A percentile compares a stretch with the other conserved stretches of the same genome.
Evolutionary conservation across 2,329 filamentous ascomycete species (phyloP).

Genomic region (Phialocephala sp.): DNA sequence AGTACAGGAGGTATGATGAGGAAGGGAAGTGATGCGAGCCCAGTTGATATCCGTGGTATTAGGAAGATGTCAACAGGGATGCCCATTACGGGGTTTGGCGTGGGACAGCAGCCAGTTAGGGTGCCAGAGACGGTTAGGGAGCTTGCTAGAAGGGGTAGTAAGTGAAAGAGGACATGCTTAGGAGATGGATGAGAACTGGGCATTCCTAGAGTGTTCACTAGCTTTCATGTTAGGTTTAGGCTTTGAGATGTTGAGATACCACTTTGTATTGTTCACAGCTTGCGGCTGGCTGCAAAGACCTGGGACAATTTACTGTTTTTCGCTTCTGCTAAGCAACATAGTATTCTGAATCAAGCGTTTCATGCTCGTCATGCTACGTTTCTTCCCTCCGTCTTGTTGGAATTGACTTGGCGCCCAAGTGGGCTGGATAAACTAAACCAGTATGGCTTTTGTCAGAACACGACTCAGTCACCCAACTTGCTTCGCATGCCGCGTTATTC

Average conservation of each 20-base stretch:
- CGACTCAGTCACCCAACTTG: too few species aligned
- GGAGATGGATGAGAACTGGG: background rate
- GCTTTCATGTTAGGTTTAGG: background rate
- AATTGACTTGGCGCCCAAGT: too few species aligned
- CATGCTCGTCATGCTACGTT: too few species aligned
- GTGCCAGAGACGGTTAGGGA: background rate
- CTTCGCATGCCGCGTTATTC: too few species aligned
- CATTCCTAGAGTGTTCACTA: background rate
- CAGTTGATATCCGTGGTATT: background rate
- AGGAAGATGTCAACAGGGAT: background rate
- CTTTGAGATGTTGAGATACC: background rate
- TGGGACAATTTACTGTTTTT: too few species aligned
- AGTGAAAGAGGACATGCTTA: background rate
- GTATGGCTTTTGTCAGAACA: too few species aligned
- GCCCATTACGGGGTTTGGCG: background rate
- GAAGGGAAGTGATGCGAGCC: background rate
- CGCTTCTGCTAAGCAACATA: too few species aligned
- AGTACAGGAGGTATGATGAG: background rate
- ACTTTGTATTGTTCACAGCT: background rate
- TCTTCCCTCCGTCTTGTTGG: too few species aligned
- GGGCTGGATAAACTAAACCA: too few species aligned
- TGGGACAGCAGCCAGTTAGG: background rate
- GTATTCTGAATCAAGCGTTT: too few species aligned
- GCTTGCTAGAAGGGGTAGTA: constrained; percentile 1
- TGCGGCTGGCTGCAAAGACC: too few species aligned